A percentile compares a stretch with the other conserved stretches of the same genome.
phyloP scores from a whole-genome alignment of 805 yeast genomes.

The Barnettozyma sucrosica region DNA sequence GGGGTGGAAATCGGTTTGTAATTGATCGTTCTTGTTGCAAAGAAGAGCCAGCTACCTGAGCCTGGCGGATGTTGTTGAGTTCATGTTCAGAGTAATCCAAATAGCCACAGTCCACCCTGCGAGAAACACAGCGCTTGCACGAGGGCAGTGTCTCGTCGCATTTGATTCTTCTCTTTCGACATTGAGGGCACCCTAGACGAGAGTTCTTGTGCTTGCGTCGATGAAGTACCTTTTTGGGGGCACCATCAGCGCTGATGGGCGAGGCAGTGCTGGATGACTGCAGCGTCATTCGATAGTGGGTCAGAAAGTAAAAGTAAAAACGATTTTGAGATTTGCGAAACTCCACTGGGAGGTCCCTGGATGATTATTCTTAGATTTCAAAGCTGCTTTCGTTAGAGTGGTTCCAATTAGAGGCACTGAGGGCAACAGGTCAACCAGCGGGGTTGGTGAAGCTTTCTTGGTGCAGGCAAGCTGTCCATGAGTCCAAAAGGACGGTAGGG shows the following conservation, averaged over 20 bases:
- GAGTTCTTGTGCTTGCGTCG: slow-evolving; percentile 61
- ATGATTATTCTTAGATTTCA: neutral
- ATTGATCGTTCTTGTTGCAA: neutral
- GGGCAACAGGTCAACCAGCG: neutral
- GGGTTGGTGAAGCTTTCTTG: neutral
- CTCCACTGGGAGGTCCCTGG: neutral
- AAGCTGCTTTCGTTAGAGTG: too few relatives aligned
- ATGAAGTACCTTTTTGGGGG: slow-evolving; percentile 7
- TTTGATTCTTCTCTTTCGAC: slow-evolving; percentile 53
- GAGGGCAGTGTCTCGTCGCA: slow-evolving; percentile 56
- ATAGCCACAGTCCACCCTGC: slow-evolving; percentile 20
- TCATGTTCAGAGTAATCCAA: slow-evolving; percentile 12
- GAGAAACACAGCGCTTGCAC: slow-evolving; percentile 42
- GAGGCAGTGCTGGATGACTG: neutral
- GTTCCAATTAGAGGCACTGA: neutral
- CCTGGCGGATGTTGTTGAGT: slow-evolving; percentile 9
- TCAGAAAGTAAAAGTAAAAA: neutral
- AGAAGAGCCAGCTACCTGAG: slow-evolving; percentile 5
- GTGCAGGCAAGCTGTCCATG: neutral
- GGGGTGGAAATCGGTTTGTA: neutral
- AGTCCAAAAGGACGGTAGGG: neutral
- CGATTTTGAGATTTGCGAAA: neutral
- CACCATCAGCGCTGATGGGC: neutral
- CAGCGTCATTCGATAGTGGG: neutral
- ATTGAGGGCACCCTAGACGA: slow-evolving; percentile 49